Conservation (phyloP, 805 yeast genomes). For the Spathaspora boniae region DNA sequence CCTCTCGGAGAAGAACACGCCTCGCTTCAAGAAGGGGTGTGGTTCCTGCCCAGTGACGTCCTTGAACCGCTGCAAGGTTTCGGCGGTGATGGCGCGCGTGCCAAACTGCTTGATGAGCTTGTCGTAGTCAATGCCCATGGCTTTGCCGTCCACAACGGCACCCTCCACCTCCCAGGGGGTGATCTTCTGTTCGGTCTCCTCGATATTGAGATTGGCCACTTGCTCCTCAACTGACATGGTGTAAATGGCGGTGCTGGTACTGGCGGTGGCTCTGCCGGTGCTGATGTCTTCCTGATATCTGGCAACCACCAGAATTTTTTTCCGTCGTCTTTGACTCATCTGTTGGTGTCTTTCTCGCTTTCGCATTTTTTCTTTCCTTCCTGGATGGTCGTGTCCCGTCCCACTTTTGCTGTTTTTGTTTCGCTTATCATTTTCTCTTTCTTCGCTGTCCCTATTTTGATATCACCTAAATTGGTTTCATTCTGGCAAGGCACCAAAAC, state of each 20-base stretch:
- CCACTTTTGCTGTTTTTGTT: too few relatives aligned
- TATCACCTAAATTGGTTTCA: too few relatives aligned
- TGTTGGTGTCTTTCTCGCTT: not conserved
- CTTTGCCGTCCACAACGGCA: constrained; percentile 90
- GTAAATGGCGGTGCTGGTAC: not conserved
- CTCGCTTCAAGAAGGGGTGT: constrained; percentile 85
- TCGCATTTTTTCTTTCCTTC: not conserved
- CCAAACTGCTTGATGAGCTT: constrained; percentile 86
- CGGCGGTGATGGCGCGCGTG: constrained; percentile 66
- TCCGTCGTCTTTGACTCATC: too few relatives aligned
- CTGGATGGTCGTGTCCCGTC: not conserved
- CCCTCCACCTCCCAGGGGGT: constrained; percentile 99
- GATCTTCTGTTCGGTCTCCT: constrained; percentile 31
- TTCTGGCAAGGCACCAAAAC: too few relatives aligned
- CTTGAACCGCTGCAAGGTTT: constrained; percentile 71
- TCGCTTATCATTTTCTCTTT: too few relatives aligned
- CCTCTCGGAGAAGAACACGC: constrained; percentile 89
- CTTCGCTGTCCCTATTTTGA: too few relatives aligned
- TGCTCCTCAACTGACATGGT: constrained; percentile 16
- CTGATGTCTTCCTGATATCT: not conserved
- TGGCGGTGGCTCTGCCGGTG: not conserved
- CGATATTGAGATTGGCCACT: constrained; percentile 12
- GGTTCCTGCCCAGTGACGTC: constrained; percentile 86
- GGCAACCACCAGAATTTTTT: not conserved
- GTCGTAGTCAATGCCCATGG: constrained; percentile 90